Conservation (phyloP, 192 early-diverging fungal genomes). For the Coemansia sp. region DNA sequence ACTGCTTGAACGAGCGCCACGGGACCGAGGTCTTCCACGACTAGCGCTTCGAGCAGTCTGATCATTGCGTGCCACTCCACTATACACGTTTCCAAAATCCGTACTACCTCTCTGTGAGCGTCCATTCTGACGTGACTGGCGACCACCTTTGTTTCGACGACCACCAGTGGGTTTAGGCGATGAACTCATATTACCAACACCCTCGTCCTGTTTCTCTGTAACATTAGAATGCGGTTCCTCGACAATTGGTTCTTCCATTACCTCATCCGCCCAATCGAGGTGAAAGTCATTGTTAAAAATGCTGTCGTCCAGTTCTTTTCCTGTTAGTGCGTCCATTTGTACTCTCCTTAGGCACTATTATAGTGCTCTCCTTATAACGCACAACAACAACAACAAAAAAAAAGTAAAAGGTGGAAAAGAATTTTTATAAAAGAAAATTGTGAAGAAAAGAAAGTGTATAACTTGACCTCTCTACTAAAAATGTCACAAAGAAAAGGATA, state of each 20-base stretch:
- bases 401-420: neutral
- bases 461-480: neutral
- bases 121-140: constrained; percentile 5
- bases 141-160: constrained; percentile 1
- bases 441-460: neutral
- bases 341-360: constrained; percentile 1
- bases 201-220: constrained; percentile 11
- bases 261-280: constrained; percentile 56
- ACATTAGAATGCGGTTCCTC: constrained; percentile 13
- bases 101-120: neutral
- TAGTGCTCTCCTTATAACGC: neutral
- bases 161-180: constrained; percentile 9
- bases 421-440: neutral
- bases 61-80: constrained; percentile 5
- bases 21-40: constrained; percentile 14
- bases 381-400: neutral
- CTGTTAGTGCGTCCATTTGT: constrained; percentile 38
- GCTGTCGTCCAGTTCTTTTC: constrained; percentile 52
- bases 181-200: constrained; percentile 11
- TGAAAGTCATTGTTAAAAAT: constrained; percentile 44
- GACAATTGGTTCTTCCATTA: constrained; percentile 25
- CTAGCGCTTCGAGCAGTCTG: constrained; percentile 9
- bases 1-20: constrained; percentile 38
- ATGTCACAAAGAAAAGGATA: neutral
- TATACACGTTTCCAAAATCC: neutral